Conservation (phyloP, 345 rosid species). For the Populus nigra region DNA sequence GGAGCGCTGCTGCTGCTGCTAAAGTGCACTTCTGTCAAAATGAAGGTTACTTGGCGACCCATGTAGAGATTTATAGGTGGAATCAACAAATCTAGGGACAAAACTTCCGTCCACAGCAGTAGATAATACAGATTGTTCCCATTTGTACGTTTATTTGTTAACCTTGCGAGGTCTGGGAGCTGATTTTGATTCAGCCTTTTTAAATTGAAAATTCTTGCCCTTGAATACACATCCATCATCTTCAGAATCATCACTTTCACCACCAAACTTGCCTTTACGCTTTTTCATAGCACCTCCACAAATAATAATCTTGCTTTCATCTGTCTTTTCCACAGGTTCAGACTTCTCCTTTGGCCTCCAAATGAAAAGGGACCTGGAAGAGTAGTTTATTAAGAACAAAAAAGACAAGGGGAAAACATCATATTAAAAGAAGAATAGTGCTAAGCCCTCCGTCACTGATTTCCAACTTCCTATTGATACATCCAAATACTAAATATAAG, state of each 20-base stretch:
- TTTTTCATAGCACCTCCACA: conserved; percentile 53
- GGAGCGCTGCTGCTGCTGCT: not conserved
- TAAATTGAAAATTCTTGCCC: conserved; percentile 51
- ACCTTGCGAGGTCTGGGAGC: conserved; percentile 31
- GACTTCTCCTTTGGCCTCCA: conserved; percentile 75
- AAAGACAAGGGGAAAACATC: not conserved
- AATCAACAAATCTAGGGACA: not conserved
- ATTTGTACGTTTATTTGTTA: conserved; percentile 22
- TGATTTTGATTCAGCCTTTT: conserved; percentile 33
- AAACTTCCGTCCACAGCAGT: not conserved
- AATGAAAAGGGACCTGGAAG: conserved; percentile 78
- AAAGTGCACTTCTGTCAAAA: not conserved
- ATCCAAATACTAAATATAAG: not conserved
- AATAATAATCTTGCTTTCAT: conserved; percentile 52
- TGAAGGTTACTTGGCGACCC: not conserved
- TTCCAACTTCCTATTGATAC: too few species aligned
- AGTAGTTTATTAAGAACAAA: conserved; percentile 3
- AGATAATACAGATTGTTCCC: not conserved
- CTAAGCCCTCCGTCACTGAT: too few species aligned
- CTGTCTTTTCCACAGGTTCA: conserved; percentile 49
- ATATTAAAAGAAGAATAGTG: too few species aligned
- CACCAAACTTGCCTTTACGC: conserved; percentile 37
- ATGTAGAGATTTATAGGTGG: not conserved
- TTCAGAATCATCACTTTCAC: conserved; percentile 55
- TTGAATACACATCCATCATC: conserved; percentile 45